Conservation (phyloP, 768 basidiomycete genomes). For the Podaxis mareebaensis region DNA sequence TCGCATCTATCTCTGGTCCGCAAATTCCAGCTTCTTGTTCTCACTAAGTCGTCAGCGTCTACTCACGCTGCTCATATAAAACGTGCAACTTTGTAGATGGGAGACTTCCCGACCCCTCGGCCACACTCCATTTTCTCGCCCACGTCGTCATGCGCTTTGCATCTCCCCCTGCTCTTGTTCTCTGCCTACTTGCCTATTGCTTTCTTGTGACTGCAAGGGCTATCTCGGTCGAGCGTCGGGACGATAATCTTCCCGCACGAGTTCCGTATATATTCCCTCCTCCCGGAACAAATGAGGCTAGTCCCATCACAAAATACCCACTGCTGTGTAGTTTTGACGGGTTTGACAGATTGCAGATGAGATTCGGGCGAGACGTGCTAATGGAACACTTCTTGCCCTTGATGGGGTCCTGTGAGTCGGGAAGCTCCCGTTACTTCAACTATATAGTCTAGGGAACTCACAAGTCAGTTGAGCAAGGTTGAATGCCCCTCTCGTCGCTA, state of each 20-base stretch:
- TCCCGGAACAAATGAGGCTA: constrained; percentile 32
- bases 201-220: background rate
- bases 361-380: constrained; percentile 33
- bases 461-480: background rate
- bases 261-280: constrained; percentile 43
- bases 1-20: constrained; percentile 7
- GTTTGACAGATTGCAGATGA: constrained; percentile 35
- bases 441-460: background rate
- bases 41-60: background rate
- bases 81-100: background rate
- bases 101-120: background rate
- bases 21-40: background rate
- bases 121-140: background rate
- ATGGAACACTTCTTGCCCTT: constrained; percentile 37
- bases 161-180: background rate
- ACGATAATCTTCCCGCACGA: constrained; percentile 40
- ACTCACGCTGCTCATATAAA: constrained; percentile 15
- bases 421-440: background rate
- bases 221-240: constrained; percentile 23
- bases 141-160: background rate
- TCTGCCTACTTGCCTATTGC: background rate
- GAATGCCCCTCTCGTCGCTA: constrained; percentile 40
- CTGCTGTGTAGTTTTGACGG: background rate
- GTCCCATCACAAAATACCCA: background rate
- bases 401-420: constrained; percentile 37